These are phyloP conservation scores for Wallacemonas sp. DNA, from an alignment of 208 protist genomes.

Conservation along the genomic window DNA sequence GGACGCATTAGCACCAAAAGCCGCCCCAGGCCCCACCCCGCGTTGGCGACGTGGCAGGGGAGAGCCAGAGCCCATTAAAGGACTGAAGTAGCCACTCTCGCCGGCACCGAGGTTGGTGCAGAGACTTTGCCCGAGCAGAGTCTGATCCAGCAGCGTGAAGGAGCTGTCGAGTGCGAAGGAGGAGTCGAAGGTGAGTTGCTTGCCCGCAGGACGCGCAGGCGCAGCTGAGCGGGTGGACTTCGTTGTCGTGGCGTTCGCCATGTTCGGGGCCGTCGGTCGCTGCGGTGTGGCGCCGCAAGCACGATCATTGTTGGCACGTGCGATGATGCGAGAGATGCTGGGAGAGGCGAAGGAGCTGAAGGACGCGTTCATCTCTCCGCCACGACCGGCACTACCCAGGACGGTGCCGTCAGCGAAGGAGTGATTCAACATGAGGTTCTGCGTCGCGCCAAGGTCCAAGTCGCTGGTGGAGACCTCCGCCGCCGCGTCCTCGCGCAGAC, in stretches of 20 bases:
- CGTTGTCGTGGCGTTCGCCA: neutral
- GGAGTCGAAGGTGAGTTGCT: neutral
- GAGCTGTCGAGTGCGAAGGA: conserved; percentile 14
- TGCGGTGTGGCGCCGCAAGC: neutral
- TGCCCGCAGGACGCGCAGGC: neutral
- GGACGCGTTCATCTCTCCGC: neutral
- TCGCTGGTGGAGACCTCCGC: neutral
- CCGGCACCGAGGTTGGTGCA: conserved; percentile 1
- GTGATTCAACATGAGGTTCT: conserved; percentile 11
- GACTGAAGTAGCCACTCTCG: neutral
- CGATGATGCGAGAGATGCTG: conserved; percentile 13
- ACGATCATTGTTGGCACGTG: neutral
- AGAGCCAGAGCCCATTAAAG: neutral
- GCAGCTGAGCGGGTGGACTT: conserved; percentile 19
- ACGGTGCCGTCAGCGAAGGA: conserved; percentile 26
- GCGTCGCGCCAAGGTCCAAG: conserved; percentile 10
- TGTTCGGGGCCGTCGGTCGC: neutral
- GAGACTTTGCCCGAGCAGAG: conserved; percentile 25
- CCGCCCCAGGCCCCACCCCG: neutral
- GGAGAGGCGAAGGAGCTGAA: conserved; percentile 1
- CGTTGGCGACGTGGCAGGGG: conserved; percentile 1
- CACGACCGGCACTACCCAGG: neutral
- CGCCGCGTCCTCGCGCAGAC: conserved; percentile 6
- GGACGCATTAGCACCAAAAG: neutral
- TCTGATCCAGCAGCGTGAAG: conserved; percentile 37